Conservation (phyloP, 1,284 basidiomycete species). For the Cryptococcus neoformans region DNA sequence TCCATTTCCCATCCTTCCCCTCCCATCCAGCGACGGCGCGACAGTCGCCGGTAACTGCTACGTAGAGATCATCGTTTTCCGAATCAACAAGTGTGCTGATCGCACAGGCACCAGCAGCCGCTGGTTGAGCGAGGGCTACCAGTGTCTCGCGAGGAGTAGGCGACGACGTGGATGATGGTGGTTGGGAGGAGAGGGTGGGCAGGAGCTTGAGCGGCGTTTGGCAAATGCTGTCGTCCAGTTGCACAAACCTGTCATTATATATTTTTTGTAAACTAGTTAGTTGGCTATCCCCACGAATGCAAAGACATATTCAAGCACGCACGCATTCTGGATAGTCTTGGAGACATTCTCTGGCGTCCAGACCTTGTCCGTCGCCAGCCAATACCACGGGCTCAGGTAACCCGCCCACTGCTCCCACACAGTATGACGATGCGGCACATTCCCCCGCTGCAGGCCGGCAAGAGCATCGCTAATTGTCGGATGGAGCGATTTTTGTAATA, state of each 20-base stretch:
- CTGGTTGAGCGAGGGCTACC: slow-evolving; percentile 69
- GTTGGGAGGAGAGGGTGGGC: slow-evolving; percentile 49
- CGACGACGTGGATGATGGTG: slow-evolving; percentile 42
- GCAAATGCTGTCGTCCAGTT: slow-evolving; percentile 55
- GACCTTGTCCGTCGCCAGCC: slow-evolving; percentile 12
- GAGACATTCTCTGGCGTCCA: slow-evolving; percentile 34
- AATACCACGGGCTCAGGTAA: slow-evolving; percentile 19
- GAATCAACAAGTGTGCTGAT: slow-evolving; percentile 82
- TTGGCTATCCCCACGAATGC: too few species aligned
- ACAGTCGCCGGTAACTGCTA: slow-evolving; percentile 91
- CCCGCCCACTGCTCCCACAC: slow-evolving; percentile 13
- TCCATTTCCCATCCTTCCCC: slow-evolving; percentile 50
- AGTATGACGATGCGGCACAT: slow-evolving; percentile 22
- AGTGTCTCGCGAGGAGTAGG: slow-evolving; percentile 26
- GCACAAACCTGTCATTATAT: slow-evolving; percentile 45
- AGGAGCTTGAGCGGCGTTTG: slow-evolving; percentile 52
- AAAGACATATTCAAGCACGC: too few species aligned
- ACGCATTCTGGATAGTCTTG: slow-evolving; percentile 23
- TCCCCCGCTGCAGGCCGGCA: slow-evolving; percentile 51
- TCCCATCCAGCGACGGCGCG: slow-evolving; percentile 94
- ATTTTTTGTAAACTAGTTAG: slow-evolving; percentile 2
- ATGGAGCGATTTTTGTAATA: slow-evolving; percentile 82
- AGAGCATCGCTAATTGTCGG: slow-evolving; percentile 82
- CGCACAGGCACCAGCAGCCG: slow-evolving; percentile 80
- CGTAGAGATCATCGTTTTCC: slow-evolving; percentile 71